phyloP scores from a whole-genome alignment of 345 rosid species.

The Cochlearia excelsa region DNA sequence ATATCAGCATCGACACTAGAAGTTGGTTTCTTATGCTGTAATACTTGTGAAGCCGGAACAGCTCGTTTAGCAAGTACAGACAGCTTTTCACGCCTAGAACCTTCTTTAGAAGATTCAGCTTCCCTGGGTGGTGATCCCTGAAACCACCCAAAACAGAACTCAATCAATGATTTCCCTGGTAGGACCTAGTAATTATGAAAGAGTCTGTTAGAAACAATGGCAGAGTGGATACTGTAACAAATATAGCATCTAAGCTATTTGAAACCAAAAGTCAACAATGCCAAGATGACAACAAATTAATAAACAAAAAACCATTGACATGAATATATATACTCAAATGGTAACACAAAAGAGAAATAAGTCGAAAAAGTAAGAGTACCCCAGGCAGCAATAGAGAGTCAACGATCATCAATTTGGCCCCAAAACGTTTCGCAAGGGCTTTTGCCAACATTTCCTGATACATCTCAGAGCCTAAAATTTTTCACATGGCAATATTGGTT shows the following conservation, averaged over 20 bases:
- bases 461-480: slow-evolving; percentile 79
- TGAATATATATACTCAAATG: neutral
- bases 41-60: slow-evolving; percentile 49
- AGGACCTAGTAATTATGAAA: slow-evolving; percentile 7
- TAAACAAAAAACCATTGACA: slow-evolving; percentile 7
- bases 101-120: slow-evolving; percentile 65
- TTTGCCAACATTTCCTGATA: slow-evolving; percentile 89
- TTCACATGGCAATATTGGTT: slow-evolving; percentile 12
- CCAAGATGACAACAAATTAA: slow-evolving; percentile 4
- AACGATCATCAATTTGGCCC: slow-evolving; percentile 74
- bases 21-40: slow-evolving; percentile 75
- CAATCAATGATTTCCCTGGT: slow-evolving; percentile 17
- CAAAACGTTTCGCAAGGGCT: slow-evolving; percentile 84
- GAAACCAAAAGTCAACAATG: slow-evolving; percentile 11
- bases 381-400: slow-evolving; percentile 92
- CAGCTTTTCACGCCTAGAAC: slow-evolving; percentile 63
- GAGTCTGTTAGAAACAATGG: slow-evolving; percentile 5
- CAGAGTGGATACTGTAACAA: neutral
- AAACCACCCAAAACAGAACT: slow-evolving; percentile 27
- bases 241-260: slow-evolving; percentile 12
- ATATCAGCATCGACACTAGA: slow-evolving; percentile 96
- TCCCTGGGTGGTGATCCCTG: slow-evolving; percentile 73
- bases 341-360: slow-evolving; percentile 4
- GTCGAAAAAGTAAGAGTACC: slow-evolving; percentile 48
- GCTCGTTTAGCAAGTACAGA: slow-evolving; percentile 58